Base-by-base conservation (phyloP, 305 asterid species). In the Fraxinus dipetala region DNA sequence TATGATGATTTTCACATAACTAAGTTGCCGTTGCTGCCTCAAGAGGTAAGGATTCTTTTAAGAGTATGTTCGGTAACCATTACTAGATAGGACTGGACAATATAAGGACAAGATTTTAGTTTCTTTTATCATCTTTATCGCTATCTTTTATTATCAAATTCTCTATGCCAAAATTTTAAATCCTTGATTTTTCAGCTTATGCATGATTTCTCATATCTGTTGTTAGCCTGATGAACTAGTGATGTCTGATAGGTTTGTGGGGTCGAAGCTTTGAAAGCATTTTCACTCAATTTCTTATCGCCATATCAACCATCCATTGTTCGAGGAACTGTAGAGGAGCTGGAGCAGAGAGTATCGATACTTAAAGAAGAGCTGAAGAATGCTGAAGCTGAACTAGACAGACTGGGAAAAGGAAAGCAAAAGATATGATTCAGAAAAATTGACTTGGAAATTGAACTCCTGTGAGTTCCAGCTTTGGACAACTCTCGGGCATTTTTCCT, bases 1-100 rank as follows among this genome's bases (percentile, higher is more conserved):
- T 95, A 95, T 16, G 98, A 95, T 2, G 98, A 94, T 82, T 95
- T 95, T 81, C 72, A 92, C 92, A 93, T 95, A 83, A 94, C 98
- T 6, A 95, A 93, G 91, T 83, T 94, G 90, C 99, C 98, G 6
- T 88, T 95, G 89, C 93, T 95, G 78, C 97, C 99, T 63, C 90
- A 94, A 89, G 99, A 95, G 97, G 99, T 95, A n/a, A 40, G 36
- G 9, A 35, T 80, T 59, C 63, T 75, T 20, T 72, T 76, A 31
- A 10, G 5, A 20, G 5, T 6, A 31, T 69, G 31, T 32, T 63
- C 1, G 35, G 31, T 67, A 28, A 67, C 9, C 14, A 65, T 4
- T 24, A 28, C 32, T 65, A 6, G 28, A 56, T 65, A 24, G n/a
- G 18, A 65, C 34, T 3, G 2, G 18, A 24, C 72, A 26, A 2